Evolutionary conservation across 352 stramenopile species (phyloP).

Genomic region (Phytopythium helicoides): DNA sequence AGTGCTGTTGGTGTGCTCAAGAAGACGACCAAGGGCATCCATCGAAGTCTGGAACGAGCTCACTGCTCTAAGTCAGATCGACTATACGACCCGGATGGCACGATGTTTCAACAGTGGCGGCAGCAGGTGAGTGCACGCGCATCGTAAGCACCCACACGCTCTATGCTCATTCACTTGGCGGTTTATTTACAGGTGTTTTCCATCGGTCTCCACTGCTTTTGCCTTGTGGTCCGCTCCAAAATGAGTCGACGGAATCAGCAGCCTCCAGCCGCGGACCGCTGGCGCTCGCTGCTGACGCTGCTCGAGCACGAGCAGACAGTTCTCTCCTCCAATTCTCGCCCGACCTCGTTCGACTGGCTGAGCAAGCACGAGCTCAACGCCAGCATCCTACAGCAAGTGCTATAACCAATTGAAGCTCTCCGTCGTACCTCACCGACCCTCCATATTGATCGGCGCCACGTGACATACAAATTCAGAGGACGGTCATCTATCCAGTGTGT

Average conservation of each 20-base stretch:
- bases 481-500: too few species aligned
- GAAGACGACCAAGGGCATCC: constrained; percentile 48
- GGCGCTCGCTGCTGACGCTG: not conserved
- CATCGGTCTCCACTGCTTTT: constrained; percentile 40
- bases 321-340: too few species aligned
- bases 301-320: not conserved
- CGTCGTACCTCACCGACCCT: too few species aligned
- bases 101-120: constrained; percentile 14
- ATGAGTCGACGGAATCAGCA: constrained; percentile 12
- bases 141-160: too few species aligned
- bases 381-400: not conserved
- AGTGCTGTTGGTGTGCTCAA: constrained; percentile 30
- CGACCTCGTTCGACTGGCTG: not conserved
- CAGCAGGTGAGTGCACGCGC: constrained; percentile 25
- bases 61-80: constrained; percentile 2
- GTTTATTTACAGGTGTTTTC: constrained; percentile 28
- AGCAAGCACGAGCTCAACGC: not conserved
- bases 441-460: too few species aligned
- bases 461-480: too few species aligned
- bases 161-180: too few species aligned
- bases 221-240: constrained; percentile 20
- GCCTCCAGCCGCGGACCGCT: not conserved
- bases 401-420: not conserved
- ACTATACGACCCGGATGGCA: constrained; percentile 1
- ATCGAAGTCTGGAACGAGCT: constrained; percentile 22